Base-by-base conservation (phyloP, 2,329 filamentous ascomycete species). In the Arthrocladium fulminans region DNA sequence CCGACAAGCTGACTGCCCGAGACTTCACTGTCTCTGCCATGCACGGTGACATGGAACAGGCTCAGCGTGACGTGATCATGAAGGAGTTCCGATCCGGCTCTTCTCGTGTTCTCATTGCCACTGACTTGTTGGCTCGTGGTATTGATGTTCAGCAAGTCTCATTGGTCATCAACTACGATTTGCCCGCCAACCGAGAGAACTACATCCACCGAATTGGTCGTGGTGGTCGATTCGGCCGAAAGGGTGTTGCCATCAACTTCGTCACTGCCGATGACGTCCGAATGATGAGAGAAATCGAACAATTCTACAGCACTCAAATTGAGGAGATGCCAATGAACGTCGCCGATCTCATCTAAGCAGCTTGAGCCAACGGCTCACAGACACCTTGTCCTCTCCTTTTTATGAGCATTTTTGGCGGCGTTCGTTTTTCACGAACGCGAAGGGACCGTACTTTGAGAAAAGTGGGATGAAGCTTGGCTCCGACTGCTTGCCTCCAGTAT, bases 161-260 rank as follows among this genome's bases (percentile, higher is more conserved):
- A 52, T 79, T 98, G 68, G 92, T 98, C 76, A 98, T 98, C 81
- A 98, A 98, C 84, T 98, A 98, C 76, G 92, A 98, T 70, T 79
- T 98, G 49, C 92, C 92, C 60, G 87, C 88, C 73, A 97, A 97
- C 81, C 88, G 90, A 66, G 92, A 98, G 79, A 98, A 97, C 82
- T 98, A 98, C 82, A 98, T 98, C 67, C 92, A 98, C 76, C 86
- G 92, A 70, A 98, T 98, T 67, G 92, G 92, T 81, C 90, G 92
- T 83, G 89, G 89, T 77, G 92, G 92, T 76, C 89, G 92, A 79
- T 98, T 98, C 77, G 92, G 92, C 73, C 88, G 92, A 73, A 98
- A 98, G 84, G 92, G 92, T 84, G 92, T 98, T 71, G 92, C 92
- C 66, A 98, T 98, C 81, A 98, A 98, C 87, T 98, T 98, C 71